A percentile compares a stretch with the other conserved stretches of the same genome.
Conservation (phyloP, 768 basidiomycete genomes). For the Kwoniella europaea region DNA sequence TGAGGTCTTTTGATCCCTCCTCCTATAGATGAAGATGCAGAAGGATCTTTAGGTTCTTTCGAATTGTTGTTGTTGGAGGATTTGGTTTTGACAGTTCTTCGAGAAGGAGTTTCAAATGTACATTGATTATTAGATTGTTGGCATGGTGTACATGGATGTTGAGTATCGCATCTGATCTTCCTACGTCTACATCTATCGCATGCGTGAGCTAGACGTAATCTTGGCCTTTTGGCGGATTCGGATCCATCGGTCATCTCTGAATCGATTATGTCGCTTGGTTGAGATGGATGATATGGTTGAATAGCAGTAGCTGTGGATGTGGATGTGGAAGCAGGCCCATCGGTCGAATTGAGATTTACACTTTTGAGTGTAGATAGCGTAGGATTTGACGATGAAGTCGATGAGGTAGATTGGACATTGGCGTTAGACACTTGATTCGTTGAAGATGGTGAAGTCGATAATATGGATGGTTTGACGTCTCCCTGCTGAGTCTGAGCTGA, state of each 20-base stretch:
- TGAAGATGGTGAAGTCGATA: too few relatives aligned
- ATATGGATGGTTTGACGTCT: neutral
- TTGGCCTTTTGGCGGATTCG: conserved; percentile 46
- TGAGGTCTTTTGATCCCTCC: conserved; percentile 36
- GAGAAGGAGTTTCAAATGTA: conserved; percentile 58
- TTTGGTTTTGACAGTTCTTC: conserved; percentile 50
- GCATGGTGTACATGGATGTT: conserved; percentile 58
- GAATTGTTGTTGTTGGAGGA: conserved; percentile 23
- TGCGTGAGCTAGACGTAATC: conserved; percentile 53
- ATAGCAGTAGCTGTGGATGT: neutral
- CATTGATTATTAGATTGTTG: conserved; percentile 53
- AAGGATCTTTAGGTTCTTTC: neutral
- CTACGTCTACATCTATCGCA: conserved; percentile 51
- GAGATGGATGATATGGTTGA: neutral
- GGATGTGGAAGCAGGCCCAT: neutral
- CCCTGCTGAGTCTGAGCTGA: neutral
- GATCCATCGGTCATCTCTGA: conserved; percentile 7
- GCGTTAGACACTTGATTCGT: too few relatives aligned
- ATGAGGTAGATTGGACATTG: neutral
- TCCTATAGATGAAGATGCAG: conserved; percentile 1
- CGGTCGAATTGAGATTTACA: neutral
- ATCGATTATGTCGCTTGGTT: conserved; percentile 2
- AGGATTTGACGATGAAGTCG: neutral
- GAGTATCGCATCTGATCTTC: conserved; percentile 57
- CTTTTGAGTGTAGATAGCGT: neutral